Base-by-base conservation (phyloP, 495 filamentous ascomycete genomes). In the Aspergillus baeticus region DNA sequence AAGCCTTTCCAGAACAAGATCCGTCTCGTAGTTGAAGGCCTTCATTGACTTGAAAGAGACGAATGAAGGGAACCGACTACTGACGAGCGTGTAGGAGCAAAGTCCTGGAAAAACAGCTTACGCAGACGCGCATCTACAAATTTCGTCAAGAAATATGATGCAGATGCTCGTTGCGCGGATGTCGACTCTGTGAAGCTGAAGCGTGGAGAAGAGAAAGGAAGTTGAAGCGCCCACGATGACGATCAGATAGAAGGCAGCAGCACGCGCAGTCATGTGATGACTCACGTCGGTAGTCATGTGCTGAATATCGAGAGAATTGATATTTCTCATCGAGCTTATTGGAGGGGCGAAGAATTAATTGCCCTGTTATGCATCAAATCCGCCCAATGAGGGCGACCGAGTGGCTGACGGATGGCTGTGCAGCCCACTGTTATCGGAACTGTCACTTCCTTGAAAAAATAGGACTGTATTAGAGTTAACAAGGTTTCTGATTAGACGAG, bases 101-200 rank as follows among this genome's bases (percentile, higher is more conserved):
- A 33, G 53, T 59, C 46, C 51, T 45, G 42, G 60, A 60, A 63
- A 63, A 42, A 55, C 56, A 55, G 51, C 63, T 66, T 71, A 59
- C 67, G 68, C 68, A 57, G 61, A 65, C 64, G 67, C 51, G 62
- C 67, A 65, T 68, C 62, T 44, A 50, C 35, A 10, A 50, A 21
- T 57, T 50, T 57, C 46, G 18, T 48, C 34, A 26, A 41, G 49
- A 52, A 52, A 49, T 29, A 29, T 29, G 38, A 50, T 29, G 42
- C 37, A 59, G 58, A 69, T 52, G 61, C 60, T 63, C 65, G 67
- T 52, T 39, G 70, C 69, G 58, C 39, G 36, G 34, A 55, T 47
- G 69, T 70, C 71, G 65, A 74, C 72, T 76, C 72, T 69, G 59
- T 63, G 66, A 69, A 64, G 64, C 70, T 63, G 66, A 69, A 64